A percentile compares a stretch with the other conserved stretches of the same genome.
These are phyloP conservation scores for Tetrapisispora arboricola DNA, from an alignment of 805 yeast species.

Conservation along the genomic window DNA sequence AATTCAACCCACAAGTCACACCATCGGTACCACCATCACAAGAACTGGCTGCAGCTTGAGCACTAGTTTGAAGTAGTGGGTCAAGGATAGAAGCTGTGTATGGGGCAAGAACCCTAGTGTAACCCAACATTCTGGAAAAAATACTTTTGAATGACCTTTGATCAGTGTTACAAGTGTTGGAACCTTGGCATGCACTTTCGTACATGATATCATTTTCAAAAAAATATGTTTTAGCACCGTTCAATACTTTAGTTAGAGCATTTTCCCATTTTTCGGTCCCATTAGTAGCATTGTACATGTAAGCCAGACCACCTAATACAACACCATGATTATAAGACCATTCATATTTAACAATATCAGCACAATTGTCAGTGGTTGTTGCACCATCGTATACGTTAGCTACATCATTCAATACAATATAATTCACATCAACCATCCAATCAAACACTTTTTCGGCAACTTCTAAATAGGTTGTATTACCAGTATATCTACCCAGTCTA, in stretches of 20 bases:
- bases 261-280: conserved; percentile 40
- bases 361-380: conserved; percentile 46
- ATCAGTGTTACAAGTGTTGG: conserved; percentile 52
- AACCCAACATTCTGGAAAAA: conserved; percentile 52
- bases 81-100: conserved; percentile 34
- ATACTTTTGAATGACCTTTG: conserved; percentile 69
- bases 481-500: conserved; percentile 49
- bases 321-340: conserved; percentile 71
- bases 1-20: conserved; percentile 64
- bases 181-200: conserved; percentile 50
- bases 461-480: conserved; percentile 40
- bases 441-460: conserved; percentile 46
- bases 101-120: conserved; percentile 48
- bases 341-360: conserved; percentile 39
- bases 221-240: conserved; percentile 41
- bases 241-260: conserved; percentile 36
- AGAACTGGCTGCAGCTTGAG: conserved; percentile 57
- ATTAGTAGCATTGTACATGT: conserved; percentile 51
- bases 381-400: conserved; percentile 69
- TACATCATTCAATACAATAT: conserved; percentile 42
- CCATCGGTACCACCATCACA: conserved; percentile 70
- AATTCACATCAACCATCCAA: conserved; percentile 45
- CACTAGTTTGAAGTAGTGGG: conserved; percentile 38
- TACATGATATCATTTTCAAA: conserved; percentile 42
- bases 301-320: conserved; percentile 58